Evolutionary conservation across 1,139 yeast genomes (phyloP).

Genomic region (Geotrichum reessii): DNA sequence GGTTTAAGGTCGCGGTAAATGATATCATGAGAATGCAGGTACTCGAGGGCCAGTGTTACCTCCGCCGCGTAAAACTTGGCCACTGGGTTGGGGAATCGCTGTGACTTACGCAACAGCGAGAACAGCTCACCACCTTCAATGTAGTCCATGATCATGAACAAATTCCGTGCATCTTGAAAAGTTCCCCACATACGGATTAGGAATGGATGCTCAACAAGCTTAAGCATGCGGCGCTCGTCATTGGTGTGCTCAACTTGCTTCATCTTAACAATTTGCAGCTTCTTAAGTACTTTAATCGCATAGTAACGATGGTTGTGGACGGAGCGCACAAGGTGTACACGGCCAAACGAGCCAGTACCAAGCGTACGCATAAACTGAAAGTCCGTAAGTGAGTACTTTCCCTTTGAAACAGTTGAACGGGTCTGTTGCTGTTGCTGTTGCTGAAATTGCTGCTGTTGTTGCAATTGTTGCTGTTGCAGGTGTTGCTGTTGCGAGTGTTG

Average conservation of each 20-base stretch:
- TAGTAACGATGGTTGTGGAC: constrained; percentile 89
- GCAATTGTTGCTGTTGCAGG: not conserved
- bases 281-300: constrained; percentile 86
- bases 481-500: not conserved
- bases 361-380: constrained; percentile 86
- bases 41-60: constrained; percentile 85
- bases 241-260: constrained; percentile 96
- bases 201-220: constrained; percentile 87
- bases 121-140: constrained; percentile 96
- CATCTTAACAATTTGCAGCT: constrained; percentile 85
- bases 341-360: constrained; percentile 96
- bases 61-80: constrained; percentile 97
- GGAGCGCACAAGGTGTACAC: constrained; percentile 87
- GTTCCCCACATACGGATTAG: constrained; percentile 97
- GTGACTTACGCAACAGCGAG: constrained; percentile 79
- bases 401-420: constrained; percentile 58
- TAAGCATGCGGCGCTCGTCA: constrained; percentile 90
- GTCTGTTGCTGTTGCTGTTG: not conserved
- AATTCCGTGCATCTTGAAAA: constrained; percentile 78
- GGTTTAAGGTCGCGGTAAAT: constrained; percentile 95
- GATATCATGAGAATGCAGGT: constrained; percentile 81
- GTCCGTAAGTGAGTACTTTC: constrained; percentile 81
- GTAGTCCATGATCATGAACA: constrained; percentile 96
- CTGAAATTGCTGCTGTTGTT: not conserved
- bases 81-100: constrained; percentile 91